Evolutionary conservation across 805 yeast genomes (phyloP), one percentile per base, ranked within the genome.

Genomic region (Ogataea haglerorum): DNA sequence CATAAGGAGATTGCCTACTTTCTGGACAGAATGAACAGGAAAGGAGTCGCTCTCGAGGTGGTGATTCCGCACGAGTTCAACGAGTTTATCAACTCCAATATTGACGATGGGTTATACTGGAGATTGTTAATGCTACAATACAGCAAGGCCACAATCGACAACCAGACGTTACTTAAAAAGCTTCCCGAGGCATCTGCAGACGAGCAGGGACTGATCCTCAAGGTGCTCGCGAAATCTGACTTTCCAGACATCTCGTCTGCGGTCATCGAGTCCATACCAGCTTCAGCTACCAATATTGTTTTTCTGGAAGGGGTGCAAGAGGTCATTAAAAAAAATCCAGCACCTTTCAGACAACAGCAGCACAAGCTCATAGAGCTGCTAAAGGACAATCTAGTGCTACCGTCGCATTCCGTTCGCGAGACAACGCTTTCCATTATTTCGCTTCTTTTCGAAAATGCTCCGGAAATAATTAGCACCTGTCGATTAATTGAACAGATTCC

Each of bases 401-500:
- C 89, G 7, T 72, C 75, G 38, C 78, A 72, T 39, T 62, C 61
- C 3, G 53, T 73, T 8, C 74, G 91, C 51, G 61, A 65, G 26
- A 64, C 56, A 13, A 65, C 90, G 5, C 46, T 61, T 13, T 47
- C 48, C 45, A 34, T 53, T 1, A 63, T 82, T n/a, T 63, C 69
- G n/a, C 56, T 79, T 25, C 51, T 82, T 5, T 56, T 60, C 3
- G 53, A 62, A 0, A 49, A 70, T 10, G 42, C 45, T 6, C 60
- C 62, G 5, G 57, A 51, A 19, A 37, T 51, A 1, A 35, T 61
- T 14, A 39, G 40, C n/a, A 77, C 74, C 37, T 74, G 82, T 45
- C 63, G 70, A 36, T 53, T 76, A 2, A 75, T 90, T 34, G 96
- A 88, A 57, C 77, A 80, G 43, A 73, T 82, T 6, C 95, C 95